phyloP scores from a whole-genome alignment of 2,329 filamentous ascomycete species.

The Aspergillus fructus region DNA sequence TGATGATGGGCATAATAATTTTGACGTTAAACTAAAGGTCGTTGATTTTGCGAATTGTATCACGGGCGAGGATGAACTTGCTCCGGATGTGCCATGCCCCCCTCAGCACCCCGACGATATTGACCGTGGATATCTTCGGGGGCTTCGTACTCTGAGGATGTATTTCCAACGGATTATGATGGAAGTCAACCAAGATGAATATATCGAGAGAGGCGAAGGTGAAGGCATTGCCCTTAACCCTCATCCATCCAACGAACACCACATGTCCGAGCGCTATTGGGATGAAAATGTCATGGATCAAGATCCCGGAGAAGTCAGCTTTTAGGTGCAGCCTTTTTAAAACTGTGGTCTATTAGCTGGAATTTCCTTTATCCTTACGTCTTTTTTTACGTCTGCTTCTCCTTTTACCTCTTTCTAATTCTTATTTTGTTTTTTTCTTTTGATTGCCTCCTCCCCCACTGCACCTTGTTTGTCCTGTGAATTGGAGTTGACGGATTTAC shows the following conservation, averaged over 20 bases:
- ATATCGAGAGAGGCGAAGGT: constrained; percentile 44
- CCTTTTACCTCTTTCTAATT: constrained; percentile 10
- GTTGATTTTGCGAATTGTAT: constrained; percentile 98
- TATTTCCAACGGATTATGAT: constrained; percentile 88
- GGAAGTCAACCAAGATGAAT: constrained; percentile 60
- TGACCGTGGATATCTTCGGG: constrained; percentile 85
- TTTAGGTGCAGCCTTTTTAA: constrained; percentile 23
- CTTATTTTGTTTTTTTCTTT: background rate
- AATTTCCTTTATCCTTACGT: constrained; percentile 1
- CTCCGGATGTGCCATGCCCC: constrained; percentile 66
- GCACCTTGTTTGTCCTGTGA: constrained; percentile 1
- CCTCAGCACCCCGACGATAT: constrained; percentile 77
- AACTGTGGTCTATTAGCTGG: background rate
- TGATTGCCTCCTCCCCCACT: constrained; percentile 6
- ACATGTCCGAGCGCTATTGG: constrained; percentile 36
- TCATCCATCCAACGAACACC: constrained; percentile 31
- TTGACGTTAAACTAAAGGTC: constrained; percentile 77
- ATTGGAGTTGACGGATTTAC: constrained; percentile 18
- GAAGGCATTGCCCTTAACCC: constrained; percentile 40
- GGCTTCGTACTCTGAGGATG: constrained; percentile 71
- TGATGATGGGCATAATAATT: constrained; percentile 38
- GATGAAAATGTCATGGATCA: constrained; percentile 44
- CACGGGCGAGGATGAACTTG: constrained; percentile 72
- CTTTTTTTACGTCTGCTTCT: constrained; percentile 4
- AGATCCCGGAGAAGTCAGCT: constrained; percentile 46